Conservation (phyloP, 768 basidiomycete species). For the Termitomyces sp. region DNA sequence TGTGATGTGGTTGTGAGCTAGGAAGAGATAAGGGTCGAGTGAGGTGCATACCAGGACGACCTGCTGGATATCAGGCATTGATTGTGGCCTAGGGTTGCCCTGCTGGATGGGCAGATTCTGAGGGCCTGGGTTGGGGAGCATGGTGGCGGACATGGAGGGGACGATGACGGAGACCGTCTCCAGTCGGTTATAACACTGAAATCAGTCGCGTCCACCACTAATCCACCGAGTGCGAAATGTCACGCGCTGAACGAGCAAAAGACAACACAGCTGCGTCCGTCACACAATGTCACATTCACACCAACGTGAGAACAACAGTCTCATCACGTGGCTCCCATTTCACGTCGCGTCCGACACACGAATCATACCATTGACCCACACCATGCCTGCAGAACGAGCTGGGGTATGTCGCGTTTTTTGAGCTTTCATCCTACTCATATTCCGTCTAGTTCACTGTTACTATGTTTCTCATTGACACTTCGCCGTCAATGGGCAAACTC, state of each 20-base stretch:
- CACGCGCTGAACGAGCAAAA: conserved; percentile 27
- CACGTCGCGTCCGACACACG: conserved; percentile 26
- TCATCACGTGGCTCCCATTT: conserved; percentile 25
- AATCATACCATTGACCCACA: conserved; percentile 18
- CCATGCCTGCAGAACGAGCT: conserved; percentile 75
- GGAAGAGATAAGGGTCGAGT: conserved; percentile 7
- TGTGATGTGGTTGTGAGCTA: conserved; percentile 16
- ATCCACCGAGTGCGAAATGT: conserved; percentile 18
- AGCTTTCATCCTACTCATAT: conserved; percentile 10
- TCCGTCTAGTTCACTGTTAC: conserved; percentile 68
- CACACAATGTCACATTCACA: conserved; percentile 17
- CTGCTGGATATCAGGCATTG: conserved; percentile 34
- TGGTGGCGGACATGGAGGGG: conserved; percentile 30
- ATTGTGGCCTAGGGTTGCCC: conserved; percentile 17
- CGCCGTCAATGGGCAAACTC: conserved; percentile 73
- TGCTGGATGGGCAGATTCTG: conserved; percentile 27
- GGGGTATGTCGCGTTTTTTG: conserved; percentile 46
- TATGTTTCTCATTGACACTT: conserved; percentile 87
- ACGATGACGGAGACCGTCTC: conserved; percentile 5
- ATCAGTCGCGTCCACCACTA: conserved; percentile 21
- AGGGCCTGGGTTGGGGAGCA: conserved; percentile 33
- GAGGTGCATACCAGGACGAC: conserved; percentile 33
- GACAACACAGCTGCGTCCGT: conserved; percentile 20
- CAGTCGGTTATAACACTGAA: conserved; percentile 11
- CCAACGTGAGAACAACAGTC: conserved; percentile 16